Evolutionary conservation across 345 rosid species (phyloP).

Genomic region (Lepidium sativum): DNA sequence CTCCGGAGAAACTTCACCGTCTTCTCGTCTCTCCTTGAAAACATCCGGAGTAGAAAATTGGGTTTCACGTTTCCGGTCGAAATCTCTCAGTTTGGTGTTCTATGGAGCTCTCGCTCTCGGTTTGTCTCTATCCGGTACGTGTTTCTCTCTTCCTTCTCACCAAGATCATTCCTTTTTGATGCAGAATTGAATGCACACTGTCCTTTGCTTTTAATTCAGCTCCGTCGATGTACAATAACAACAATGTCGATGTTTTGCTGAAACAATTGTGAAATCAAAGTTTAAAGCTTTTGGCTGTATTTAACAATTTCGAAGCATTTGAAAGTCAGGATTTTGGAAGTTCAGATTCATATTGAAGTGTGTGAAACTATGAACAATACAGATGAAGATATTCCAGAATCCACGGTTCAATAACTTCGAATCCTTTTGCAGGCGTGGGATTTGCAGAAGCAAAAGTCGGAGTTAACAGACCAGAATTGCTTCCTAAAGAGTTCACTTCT

Average conservation of each 20-base stretch:
- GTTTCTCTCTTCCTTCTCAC: not conserved
- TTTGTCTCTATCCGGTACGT: constrained; percentile 50
- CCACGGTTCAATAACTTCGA: not conserved
- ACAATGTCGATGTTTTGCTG: not conserved
- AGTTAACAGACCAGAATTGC: constrained; percentile 89
- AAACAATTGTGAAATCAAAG: not conserved
- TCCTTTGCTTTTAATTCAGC: not conserved
- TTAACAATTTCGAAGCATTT: not conserved
- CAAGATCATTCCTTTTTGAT: not conserved
- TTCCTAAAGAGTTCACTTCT: constrained; percentile 70
- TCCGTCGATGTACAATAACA: not conserved
- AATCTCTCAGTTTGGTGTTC: constrained; percentile 45
- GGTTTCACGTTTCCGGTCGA: constrained; percentile 38
- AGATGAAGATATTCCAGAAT: not conserved
- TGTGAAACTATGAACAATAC: not conserved
- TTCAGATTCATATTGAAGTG: not conserved
- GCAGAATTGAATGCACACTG: not conserved
- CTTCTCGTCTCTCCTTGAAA: constrained; percentile 24
- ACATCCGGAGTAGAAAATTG: constrained; percentile 21
- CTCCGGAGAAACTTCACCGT: constrained; percentile 3
- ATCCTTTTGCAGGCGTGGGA: constrained; percentile 36
- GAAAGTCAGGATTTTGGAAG: not conserved
- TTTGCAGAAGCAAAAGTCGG: constrained; percentile 71
- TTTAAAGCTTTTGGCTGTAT: not conserved
- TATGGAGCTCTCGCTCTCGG: constrained; percentile 63